Percentiles rank a stretch among this genome's conserved stretches.
Evolutionary conservation across 2,329 filamentous ascomycete species (phyloP).

Genomic region (Rasamsonia emersonii): DNA sequence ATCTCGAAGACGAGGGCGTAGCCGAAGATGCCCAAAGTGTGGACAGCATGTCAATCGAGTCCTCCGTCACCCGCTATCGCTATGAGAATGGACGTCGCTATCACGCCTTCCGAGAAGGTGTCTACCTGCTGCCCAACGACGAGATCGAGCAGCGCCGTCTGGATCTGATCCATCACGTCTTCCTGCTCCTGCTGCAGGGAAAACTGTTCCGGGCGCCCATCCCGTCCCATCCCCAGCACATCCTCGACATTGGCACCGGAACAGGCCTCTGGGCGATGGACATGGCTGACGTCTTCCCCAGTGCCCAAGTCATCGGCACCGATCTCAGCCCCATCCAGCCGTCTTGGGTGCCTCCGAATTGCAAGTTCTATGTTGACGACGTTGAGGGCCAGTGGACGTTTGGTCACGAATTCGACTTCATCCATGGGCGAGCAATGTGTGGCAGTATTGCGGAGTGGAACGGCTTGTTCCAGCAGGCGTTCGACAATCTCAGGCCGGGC

Average conservation of each 20-base stretch:
- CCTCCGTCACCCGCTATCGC: slow-evolving; percentile 25
- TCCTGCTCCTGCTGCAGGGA: slow-evolving; percentile 16
- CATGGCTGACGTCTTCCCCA: slow-evolving; percentile 21
- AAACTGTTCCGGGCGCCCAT: slow-evolving; percentile 18
- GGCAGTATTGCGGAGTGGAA: slow-evolving; percentile 16
- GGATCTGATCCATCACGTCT: slow-evolving; percentile 18
- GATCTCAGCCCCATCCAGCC: slow-evolving; percentile 35
- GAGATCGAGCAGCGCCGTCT: slow-evolving; percentile 25
- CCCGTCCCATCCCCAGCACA: slow-evolving; percentile 13
- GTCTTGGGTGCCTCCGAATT: slow-evolving; percentile 21
- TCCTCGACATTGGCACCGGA: slow-evolving; percentile 35
- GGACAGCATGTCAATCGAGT: slow-evolving; percentile 3
- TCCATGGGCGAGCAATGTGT: slow-evolving; percentile 21
- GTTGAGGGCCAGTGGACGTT: slow-evolving; percentile 21
- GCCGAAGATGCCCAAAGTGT: slow-evolving; percentile 1
- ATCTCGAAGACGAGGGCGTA: too few species aligned
- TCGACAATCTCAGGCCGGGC: slow-evolving; percentile 18
- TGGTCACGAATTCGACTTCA: slow-evolving; percentile 20
- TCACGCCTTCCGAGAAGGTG: slow-evolving; percentile 17
- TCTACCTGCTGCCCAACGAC: slow-evolving; percentile 24
- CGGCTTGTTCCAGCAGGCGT: slow-evolving; percentile 14
- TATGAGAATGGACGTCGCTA: slow-evolving; percentile 34
- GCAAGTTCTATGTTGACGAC: slow-evolving; percentile 24
- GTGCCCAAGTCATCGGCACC: slow-evolving; percentile 25
- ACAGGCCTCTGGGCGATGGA: slow-evolving; percentile 37